phyloP scores from a whole-genome alignment of 768 basidiomycete genomes.

The Phlebiopsis flavidoalba region DNA sequence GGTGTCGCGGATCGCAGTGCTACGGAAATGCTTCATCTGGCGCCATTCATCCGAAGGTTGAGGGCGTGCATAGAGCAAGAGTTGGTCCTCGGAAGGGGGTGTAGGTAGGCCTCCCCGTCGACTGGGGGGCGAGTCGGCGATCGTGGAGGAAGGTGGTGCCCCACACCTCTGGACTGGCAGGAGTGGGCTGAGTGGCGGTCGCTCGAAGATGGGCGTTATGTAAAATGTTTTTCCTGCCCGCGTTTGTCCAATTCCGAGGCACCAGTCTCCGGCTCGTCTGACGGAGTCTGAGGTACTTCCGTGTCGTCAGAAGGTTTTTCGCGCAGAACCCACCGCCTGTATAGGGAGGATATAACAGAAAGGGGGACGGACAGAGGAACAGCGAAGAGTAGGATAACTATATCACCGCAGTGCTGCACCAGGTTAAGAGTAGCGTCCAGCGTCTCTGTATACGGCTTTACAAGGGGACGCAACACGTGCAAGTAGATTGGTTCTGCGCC shows the following conservation, averaged over 20 bases:
- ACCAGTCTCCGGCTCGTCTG: neutral
- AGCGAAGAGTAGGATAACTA: constrained; percentile 40
- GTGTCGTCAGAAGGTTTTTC: neutral
- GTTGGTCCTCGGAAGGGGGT: constrained; percentile 8
- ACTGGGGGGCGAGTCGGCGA: constrained; percentile 15
- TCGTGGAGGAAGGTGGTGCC: constrained; percentile 50
- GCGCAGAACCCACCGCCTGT: neutral
- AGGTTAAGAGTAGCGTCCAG: constrained; percentile 64
- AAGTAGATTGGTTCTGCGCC: constrained; percentile 84
- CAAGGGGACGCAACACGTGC: constrained; percentile 70
- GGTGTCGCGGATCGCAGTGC: constrained; percentile 23
- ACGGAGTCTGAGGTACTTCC: neutral
- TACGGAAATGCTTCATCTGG: constrained; percentile 17
- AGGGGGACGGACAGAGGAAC: constrained; percentile 35
- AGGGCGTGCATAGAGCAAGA: neutral
- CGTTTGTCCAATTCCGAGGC: constrained; percentile 2
- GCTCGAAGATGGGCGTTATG: constrained; percentile 5
- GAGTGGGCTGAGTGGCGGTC: neutral
- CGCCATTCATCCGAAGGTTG: constrained; percentile 16
- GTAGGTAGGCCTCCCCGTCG: neutral
- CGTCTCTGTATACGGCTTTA: constrained; percentile 67
- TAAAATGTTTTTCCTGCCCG: constrained; percentile 5
- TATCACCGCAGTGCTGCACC: constrained; percentile 57
- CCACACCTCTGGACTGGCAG: constrained; percentile 47
- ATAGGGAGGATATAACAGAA: constrained; percentile 11